phyloP scores from a whole-genome alignment of 257 asterid species.

The Ligustrum vulgare region DNA sequence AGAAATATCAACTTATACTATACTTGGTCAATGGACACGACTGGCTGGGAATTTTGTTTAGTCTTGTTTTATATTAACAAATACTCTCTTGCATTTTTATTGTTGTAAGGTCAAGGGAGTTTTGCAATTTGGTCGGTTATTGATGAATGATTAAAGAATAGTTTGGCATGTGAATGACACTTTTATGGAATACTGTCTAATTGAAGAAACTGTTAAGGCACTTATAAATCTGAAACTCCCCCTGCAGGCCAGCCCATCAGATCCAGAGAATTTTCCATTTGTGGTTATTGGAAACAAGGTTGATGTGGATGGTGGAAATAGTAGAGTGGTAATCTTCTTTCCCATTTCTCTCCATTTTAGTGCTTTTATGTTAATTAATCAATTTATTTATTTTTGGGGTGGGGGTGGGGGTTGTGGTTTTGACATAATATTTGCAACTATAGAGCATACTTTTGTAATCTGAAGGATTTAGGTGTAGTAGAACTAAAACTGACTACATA shows the following conservation, averaged over 20 bases:
- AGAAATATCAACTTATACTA: neutral
- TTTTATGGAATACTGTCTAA: conserved; percentile 17
- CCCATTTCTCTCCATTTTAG: neutral
- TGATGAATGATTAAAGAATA: too few relatives aligned
- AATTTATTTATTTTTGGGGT: neutral
- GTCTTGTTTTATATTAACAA: too few relatives aligned
- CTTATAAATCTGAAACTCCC: conserved; percentile 12
- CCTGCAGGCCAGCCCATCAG: conserved; percentile 96
- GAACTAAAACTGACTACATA: neutral
- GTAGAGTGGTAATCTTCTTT: conserved; percentile 70
- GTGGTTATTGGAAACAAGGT: conserved; percentile 95
- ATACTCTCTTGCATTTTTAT: too few relatives aligned
- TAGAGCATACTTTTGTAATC: neutral
- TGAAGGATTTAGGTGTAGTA: neutral
- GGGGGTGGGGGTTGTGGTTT: neutral
- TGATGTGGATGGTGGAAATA: conserved; percentile 95
- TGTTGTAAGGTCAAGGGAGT: too few relatives aligned
- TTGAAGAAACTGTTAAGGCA: neutral
- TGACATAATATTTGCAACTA: neutral
- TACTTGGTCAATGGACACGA: neutral
- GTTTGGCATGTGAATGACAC: neutral
- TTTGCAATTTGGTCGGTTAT: too few relatives aligned
- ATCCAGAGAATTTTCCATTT: conserved; percentile 97
- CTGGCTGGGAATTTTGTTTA: neutral
- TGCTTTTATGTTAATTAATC: neutral